Base-by-base conservation (phyloP, 176 grass and related monocot species). In the Oryza punctata region DNA sequence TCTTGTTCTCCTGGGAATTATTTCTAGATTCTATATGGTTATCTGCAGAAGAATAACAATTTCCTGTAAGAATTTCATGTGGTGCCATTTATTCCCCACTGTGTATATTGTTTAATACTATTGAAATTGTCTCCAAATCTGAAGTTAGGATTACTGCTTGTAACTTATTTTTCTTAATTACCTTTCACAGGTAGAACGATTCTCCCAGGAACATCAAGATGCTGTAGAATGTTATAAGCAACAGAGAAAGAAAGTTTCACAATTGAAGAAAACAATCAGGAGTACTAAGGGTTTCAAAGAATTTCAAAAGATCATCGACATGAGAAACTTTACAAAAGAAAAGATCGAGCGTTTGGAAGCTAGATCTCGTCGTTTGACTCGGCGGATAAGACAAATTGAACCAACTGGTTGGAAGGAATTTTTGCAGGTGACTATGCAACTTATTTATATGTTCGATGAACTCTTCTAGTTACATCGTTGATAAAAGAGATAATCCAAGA, bases 351-450 rank as follows among this genome's bases (percentile, higher is more conserved):
- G 91, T 49, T 88, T 95, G 77, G 80, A 95, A 54, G 85, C 96
- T 88, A 93, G 96, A 87, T 88, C 89, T 5, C 76, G 77, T 68
- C 87, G 93, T 57, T 86, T 98, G 73, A 86, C 79, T 77, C 76
- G 83, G 60, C 89, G 96, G 70, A 88, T 98, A 85, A 79, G 69
- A 70, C 96, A 98, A 91, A 98, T 98, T 87, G 96, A 98, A 85
- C 96, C 96, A 60, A 95, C 96, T 3, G 96, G 96, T 78, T 98
- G 96, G 96, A 98, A 93, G 79, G 96, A 98, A 88, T 98, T 98
- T 89, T 85, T 98, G 60, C 93, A 98, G 93, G 96, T 98, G 72
- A 73, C 2, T 29, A 29, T 85, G 10, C 85, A 79, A 79, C 26
- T 61, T 68, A 60, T 77, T 77, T 86, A 35, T 52, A 79, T 69